A percentile compares a stretch with the other conserved stretches of the same genome.
These are phyloP conservation scores for Aspergillus melleus DNA, from an alignment of 2,329 filamentous ascomycete genomes.

Conservation along the genomic window DNA sequence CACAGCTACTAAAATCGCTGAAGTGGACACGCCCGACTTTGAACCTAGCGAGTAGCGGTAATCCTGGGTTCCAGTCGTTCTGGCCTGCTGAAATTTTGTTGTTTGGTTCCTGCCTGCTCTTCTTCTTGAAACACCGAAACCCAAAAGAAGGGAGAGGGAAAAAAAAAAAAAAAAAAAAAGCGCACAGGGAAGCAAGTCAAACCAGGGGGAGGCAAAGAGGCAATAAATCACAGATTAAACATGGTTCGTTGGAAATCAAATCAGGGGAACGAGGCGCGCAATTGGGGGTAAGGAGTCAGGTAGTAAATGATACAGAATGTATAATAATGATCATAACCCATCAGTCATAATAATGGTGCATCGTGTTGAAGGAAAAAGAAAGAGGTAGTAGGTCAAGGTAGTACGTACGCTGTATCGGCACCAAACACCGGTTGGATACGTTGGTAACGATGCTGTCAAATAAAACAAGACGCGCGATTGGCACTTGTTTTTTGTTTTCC, in stretches of 20 bases:
- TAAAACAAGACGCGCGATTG: slow-evolving; percentile 14
- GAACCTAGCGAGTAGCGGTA: slow-evolving; percentile 2
- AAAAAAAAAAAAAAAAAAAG: slow-evolving; percentile 9
- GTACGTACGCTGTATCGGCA: slow-evolving; percentile 12
- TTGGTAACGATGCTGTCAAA: background rate
- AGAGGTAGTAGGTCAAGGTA: background rate
- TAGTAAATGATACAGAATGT: background rate
- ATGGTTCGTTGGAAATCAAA: background rate
- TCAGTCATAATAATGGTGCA: slow-evolving; percentile 5
- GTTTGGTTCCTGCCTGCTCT: background rate
- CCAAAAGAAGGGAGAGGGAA: background rate
- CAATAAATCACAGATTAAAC: background rate
- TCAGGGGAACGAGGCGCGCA: background rate
- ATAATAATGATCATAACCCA: background rate
- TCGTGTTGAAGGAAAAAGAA: slow-evolving; percentile 8
- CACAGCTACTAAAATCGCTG: slow-evolving; percentile 2
- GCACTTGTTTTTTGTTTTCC: slow-evolving; percentile 12
- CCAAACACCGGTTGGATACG: background rate
- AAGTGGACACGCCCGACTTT: slow-evolving; percentile 3
- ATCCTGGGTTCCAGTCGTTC: background rate
- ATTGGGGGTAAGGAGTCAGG: background rate
- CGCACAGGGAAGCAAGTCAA: background rate
- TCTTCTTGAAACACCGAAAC: background rate
- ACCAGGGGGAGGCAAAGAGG: background rate
- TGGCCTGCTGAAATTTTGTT: background rate